These are phyloP conservation scores for Botrytis hyacinthi DNA, from an alignment of 2,329 filamentous ascomycete species.

Conservation along the genomic window DNA sequence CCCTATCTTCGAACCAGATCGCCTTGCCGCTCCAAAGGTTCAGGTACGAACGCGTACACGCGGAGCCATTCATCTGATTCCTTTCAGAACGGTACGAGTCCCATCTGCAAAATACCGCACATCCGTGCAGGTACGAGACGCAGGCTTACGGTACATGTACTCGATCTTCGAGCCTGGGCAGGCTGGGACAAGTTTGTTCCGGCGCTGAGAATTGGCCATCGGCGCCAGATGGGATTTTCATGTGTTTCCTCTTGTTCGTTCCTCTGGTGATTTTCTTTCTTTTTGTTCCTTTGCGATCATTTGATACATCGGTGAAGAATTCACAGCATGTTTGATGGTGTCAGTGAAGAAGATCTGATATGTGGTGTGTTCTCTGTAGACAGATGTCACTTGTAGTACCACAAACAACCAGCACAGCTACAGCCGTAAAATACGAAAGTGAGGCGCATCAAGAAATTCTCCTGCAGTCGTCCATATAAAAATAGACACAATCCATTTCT, in stretches of 20 bases:
- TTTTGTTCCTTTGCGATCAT: background rate
- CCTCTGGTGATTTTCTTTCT: background rate
- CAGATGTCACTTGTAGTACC: background rate
- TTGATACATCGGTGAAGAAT: background rate
- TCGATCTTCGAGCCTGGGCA: background rate
- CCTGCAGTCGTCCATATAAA: background rate
- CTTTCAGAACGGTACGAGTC: background rate
- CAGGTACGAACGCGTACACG: slow-evolving; percentile 13
- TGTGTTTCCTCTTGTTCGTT: background rate
- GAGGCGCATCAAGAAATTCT: background rate
- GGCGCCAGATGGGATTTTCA: background rate
- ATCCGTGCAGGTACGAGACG: slow-evolving; percentile 7
- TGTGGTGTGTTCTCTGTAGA: background rate
- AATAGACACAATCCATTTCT: background rate
- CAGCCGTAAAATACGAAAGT: background rate
- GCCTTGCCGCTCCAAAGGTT: background rate
- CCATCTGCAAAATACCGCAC: background rate
- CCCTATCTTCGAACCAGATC: background rate
- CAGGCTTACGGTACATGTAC: background rate
- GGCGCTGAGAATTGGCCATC: background rate
- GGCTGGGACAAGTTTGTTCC: background rate
- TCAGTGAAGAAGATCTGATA: background rate
- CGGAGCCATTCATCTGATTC: background rate
- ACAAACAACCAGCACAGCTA: background rate
- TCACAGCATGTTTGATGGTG: background rate